Evolutionary conservation across 768 basidiomycete species (phyloP), one percentile per base, ranked within the genome.

Genomic region (Pholiota molesta): DNA sequence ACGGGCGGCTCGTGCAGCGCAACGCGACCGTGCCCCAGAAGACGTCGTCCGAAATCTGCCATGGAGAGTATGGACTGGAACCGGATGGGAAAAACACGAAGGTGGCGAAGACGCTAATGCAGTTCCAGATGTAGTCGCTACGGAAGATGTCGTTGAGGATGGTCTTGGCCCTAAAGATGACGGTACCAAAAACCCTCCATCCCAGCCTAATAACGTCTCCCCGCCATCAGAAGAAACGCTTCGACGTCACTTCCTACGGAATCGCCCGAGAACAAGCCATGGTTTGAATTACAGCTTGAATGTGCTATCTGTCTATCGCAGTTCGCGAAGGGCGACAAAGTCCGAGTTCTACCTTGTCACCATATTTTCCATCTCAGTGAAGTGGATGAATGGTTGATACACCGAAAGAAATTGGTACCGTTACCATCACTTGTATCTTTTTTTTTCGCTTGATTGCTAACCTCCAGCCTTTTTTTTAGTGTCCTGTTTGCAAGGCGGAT

Each of bases 361-460:
- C 97, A 99, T 72, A 88, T 99, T 57, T 99, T 97, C 77, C 97
- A 99, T 75, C 83, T 93, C 49, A 83, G 89, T 37, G 97, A 98
- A 73, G 86, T 97, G 40, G 94, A 95, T 72, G 84, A 90, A 65
- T 99, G 97, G 97, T 77, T 99, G 62, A 89, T 96, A 59, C 87
- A 91, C 63, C 86, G 93, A 74, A 94, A 95, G 81, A 97, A 97
- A 79, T 76, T 97, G 74, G 95, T 96, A 70, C 70, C 29, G 62
- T 44, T 55, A 19, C 35, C 33, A 33, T 1, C n/a, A 42, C 35
- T 19, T 62, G 37, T 60, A 45, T 62, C 9, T 33, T 17, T 23
- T 54, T 33, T 53, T 1, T 35, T n/a, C 19, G 47, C 23, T 49
- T 49, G 21, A 26, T 47, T 62, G 52, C 59, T 61, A 58, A 55